Evolutionary conservation across 441 rosid genomes (phyloP), one percentile per base, ranked within the genome.

Genomic region (Eutrema salsugineum): DNA sequence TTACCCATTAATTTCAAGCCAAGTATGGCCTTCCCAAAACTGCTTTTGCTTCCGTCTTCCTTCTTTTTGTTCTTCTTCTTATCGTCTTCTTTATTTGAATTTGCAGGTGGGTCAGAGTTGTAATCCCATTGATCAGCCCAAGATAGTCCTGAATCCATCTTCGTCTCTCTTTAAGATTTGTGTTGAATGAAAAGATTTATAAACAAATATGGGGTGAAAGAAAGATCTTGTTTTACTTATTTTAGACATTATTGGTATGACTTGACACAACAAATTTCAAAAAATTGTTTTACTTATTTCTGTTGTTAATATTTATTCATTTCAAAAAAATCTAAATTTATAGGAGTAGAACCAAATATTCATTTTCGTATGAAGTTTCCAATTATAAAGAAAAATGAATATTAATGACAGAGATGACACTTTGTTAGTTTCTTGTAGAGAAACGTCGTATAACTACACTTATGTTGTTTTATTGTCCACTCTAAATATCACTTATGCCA

Each of bases 61-160:
- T 82, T 78, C 30, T 69, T 76, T 16, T 76, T 76, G 15, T 70
- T 76, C 55, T 76, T 76, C 57, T 76, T 70, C 63, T 70, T 76
- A 20, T 77, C 81, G 3, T 82, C 75, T 2, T 79, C 77, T 14
- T 55, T 66, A 38, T 16, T 22, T 42, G 77, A 42, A 5, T 72
- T 42, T 5, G 95, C 81, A 17, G 80, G 85, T 40, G 86, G 91
- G 9, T 88, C 94, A 33, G 88, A 79, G 43, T 76, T 78, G 49
- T 76, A 75, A 60, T 93, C 97, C 98, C 98, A 90, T 80, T 88
- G 95, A 77, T 93, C 97, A 28, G 98, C 97, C 98, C 97, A 92
- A 1, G 97, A 87, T 19, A 75, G 76, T 30, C 90, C 98, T 0
- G 77, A 67, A 80, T 92, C 90, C 97, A 88, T 90, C 42, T 73